These are phyloP conservation scores for Dichotomocladium elegans DNA, from an alignment of 371 early-diverging fungal species.

Conservation along the genomic window DNA sequence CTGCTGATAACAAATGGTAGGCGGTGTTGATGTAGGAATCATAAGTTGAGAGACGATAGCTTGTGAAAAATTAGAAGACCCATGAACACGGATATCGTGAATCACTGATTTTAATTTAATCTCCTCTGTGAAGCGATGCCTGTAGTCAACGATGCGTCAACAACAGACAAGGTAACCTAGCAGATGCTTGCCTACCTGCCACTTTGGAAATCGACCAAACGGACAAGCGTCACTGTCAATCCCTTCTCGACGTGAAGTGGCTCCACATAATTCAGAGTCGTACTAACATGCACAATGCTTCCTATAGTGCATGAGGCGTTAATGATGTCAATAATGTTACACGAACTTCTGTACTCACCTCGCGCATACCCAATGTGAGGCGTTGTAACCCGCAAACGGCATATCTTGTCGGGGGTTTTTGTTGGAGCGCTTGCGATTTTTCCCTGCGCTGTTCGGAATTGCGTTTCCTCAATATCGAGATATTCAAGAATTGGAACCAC, in stretches of 20 bases:
- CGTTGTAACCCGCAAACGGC: constrained; percentile 19
- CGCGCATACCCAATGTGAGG: constrained; percentile 39
- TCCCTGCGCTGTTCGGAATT: constrained; percentile 21
- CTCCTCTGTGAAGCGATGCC: constrained; percentile 10
- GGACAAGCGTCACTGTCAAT: not conserved
- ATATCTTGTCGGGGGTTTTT: constrained; percentile 9
- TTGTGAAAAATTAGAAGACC: constrained; percentile 18
- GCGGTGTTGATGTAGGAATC: constrained; percentile 46
- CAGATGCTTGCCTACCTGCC: not conserved
- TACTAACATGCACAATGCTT: not conserved
- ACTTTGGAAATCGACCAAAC: constrained; percentile 1
- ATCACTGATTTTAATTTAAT: constrained; percentile 13
- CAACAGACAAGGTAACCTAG: no score
- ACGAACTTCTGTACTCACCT: constrained; percentile 12
- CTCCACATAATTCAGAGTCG: not conserved
- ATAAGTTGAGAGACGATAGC: constrained; percentile 19
- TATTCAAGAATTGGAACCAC: constrained; percentile 35
- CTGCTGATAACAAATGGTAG: constrained; percentile 33
- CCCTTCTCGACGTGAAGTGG: not conserved
- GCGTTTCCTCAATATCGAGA: constrained; percentile 29
- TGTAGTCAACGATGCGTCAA: not conserved
- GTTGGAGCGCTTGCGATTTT: constrained; percentile 16
- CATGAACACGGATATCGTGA: constrained; percentile 16
- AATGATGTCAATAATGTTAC: not conserved
- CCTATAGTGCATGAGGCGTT: not conserved